Base-by-base conservation (phyloP, 1,284 basidiomycete species). In the Ceratobasidium sp. region DNA sequence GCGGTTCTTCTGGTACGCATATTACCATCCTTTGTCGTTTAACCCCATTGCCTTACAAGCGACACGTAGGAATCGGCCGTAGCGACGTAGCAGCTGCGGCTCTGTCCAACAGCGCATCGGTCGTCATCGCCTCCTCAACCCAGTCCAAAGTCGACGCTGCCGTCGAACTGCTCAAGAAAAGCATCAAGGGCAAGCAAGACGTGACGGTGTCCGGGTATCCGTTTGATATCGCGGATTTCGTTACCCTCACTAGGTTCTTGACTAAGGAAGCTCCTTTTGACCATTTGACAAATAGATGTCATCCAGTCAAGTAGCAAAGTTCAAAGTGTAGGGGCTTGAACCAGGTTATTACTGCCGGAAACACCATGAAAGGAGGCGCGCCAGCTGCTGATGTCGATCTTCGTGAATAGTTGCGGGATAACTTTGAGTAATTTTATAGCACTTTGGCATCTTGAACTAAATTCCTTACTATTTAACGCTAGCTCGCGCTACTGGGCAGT, bases 121-220 rank as follows among this genome's bases (percentile, higher is more conserved):
- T 76, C 19, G 25, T 76, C 32, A 68, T 76, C 40, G 64, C 75
- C 19, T 68, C 65, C 34, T 67, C 62, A 37, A 52, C 34, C 17
- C 49, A 68, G 40, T 22, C 25, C 17, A 54, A 61, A 46, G 65
- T 76, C 11, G 56, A 68, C 37, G 65, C 64, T 3, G 49, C 75
- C 29, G 64, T 76, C n/a, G 40, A 52, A 17, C 49, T 22, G 25
- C 52, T 76, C 17, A 37, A 46, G 40, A 43, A 37, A 37, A 46
- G 66, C 19, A 56, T 32, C 19, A 15, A 52, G 8, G 66, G 46
- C 15, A 49, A 68, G 22, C 15, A 43, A 40, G 62, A 34, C 19
- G 59, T 44, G 13, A 25, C 40, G 22, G 62, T 65, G 19, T 46
- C 37, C 15, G 62, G 62, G 25, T 11, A 65, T 13, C 13, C 40